Evolutionary conservation across 495 filamentous ascomycete genomes (phyloP), one percentile per base, ranked within the genome.

Genomic region (Jackrogersella multiformis): DNA sequence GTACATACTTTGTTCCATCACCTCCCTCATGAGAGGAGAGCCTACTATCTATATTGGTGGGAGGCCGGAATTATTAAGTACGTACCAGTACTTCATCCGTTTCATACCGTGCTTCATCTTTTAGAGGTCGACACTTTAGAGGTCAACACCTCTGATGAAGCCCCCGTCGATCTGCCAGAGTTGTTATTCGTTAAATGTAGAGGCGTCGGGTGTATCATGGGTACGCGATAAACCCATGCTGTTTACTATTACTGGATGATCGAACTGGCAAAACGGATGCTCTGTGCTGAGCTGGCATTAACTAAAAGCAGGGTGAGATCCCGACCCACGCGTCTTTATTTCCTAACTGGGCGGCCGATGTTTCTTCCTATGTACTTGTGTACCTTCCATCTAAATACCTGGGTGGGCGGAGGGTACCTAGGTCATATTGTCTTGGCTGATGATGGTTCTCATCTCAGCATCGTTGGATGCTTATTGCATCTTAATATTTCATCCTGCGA

Each of bases 251-350:
- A 41, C 56, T 57, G 64, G 55, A 36, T 56, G 35, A 46, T 61
- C 39, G 30, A 66, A 69, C 51, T 62, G 66, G 66, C 57, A 67
- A 64, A 69, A 60, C 35, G 44, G 57, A 13, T 51, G 44, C 48
- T 45, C 58, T 66, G 46, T 66, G 55, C 57, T 74, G 72, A 59
- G 72, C 56, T 74, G 66, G 72, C 66, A 72, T 72, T 70, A 54
- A 68, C 61, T 58, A 70, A 68, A 61, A 70, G 49, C 55, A 69
- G 66, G 66, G 44, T 69, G 42, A 51, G 44, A 46, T 64, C 61
- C 56, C 30, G 55, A 64, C 61, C 67, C 53, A 70, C 67, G 67
- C 67, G 67, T 62, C 56, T 62, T 57, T 55, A 44, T 62, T 64
- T 48, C 53, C 56, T 30, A 66, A 57, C 38, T 55, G 23, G 56